Evolutionary conservation across 352 stramenopile species (phyloP).

Genomic region (Pythium sp.): DNA sequence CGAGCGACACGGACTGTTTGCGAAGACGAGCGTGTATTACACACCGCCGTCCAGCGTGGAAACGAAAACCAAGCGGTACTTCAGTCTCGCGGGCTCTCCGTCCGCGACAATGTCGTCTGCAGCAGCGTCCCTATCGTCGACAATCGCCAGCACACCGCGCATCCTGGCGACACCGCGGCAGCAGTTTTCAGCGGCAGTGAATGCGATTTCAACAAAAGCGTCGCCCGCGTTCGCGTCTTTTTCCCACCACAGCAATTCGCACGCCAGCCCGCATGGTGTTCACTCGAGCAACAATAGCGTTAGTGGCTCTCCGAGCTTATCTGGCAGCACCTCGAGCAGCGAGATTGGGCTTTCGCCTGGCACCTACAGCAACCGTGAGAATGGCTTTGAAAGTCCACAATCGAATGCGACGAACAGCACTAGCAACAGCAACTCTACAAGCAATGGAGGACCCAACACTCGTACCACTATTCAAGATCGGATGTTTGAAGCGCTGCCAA

Average conservation of each 20-base stretch:
- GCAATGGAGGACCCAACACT: background rate
- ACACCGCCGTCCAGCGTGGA: constrained; percentile 66
- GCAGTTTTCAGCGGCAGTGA: constrained; percentile 76
- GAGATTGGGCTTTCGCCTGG: constrained; percentile 1
- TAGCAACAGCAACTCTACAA: background rate
- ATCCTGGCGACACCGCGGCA: constrained; percentile 61
- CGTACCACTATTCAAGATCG: background rate
- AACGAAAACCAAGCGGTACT: constrained; percentile 62
- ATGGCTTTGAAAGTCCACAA: background rate
- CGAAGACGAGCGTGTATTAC: constrained; percentile 51
- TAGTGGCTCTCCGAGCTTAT: constrained; percentile 13
- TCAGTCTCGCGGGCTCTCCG: constrained; percentile 53
- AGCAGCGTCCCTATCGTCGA: constrained; percentile 65
- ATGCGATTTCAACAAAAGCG: constrained; percentile 70
- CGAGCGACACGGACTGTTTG: constrained; percentile 36
- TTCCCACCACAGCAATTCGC: constrained; percentile 31
- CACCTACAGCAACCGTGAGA: background rate
- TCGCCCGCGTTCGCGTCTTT: constrained; percentile 66
- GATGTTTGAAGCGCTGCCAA: constrained; percentile 11
- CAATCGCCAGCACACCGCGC: constrained; percentile 68
- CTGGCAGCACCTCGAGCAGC: background rate
- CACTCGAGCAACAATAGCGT: constrained; percentile 6
- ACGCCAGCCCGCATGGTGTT: constrained; percentile 10
- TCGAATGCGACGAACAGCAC: background rate
- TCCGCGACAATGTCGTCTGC: constrained; percentile 72